Evolutionary conservation across 805 yeast genomes (phyloP).

Genomic region (Ogataea angusta): DNA sequence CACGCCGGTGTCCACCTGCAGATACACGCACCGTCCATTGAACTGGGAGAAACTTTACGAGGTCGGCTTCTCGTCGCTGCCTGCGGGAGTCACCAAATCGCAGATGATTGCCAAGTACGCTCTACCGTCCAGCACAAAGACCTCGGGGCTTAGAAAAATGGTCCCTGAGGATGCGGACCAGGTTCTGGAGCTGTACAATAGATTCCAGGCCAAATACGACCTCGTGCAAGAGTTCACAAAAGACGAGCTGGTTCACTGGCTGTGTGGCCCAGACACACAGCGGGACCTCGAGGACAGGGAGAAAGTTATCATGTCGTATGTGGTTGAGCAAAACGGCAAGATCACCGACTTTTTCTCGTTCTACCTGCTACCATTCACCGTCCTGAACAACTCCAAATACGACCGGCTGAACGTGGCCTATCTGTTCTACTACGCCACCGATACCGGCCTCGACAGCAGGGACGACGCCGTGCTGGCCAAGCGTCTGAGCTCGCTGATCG

Average conservation of each 20-base stretch:
- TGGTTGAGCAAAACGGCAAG: constrained; percentile 62
- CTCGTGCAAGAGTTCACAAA: constrained; percentile 61
- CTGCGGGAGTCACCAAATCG: constrained; percentile 62
- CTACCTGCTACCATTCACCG: constrained; percentile 84
- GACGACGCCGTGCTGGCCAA: constrained; percentile 46
- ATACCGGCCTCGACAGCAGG: constrained; percentile 46
- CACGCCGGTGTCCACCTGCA: constrained; percentile 82
- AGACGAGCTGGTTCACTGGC: constrained; percentile 79
- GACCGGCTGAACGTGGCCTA: constrained; percentile 80
- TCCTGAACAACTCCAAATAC: constrained; percentile 62
- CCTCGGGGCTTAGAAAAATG: constrained; percentile 59
- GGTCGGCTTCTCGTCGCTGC: constrained; percentile 85
- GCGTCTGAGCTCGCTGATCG: constrained; percentile 59
- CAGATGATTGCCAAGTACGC: constrained; percentile 62
- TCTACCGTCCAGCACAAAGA: constrained; percentile 48
- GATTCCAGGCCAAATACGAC: constrained; percentile 69
- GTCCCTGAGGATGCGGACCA: constrained; percentile 57
- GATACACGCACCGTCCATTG: constrained; percentile 91
- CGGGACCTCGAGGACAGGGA: constrained; percentile 25
- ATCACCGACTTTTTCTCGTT: constrained; percentile 89
- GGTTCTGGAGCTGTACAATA: constrained; percentile 55
- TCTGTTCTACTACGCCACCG: constrained; percentile 83
- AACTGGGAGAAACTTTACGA: constrained; percentile 89
- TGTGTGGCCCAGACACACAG: constrained; percentile 48
- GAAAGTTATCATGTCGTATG: constrained; percentile 71